Evolutionary conservation across 164 flowering plant species (phyloP), one percentile per base, ranked within the genome.

Genomic region (Vitis labrusca): DNA sequence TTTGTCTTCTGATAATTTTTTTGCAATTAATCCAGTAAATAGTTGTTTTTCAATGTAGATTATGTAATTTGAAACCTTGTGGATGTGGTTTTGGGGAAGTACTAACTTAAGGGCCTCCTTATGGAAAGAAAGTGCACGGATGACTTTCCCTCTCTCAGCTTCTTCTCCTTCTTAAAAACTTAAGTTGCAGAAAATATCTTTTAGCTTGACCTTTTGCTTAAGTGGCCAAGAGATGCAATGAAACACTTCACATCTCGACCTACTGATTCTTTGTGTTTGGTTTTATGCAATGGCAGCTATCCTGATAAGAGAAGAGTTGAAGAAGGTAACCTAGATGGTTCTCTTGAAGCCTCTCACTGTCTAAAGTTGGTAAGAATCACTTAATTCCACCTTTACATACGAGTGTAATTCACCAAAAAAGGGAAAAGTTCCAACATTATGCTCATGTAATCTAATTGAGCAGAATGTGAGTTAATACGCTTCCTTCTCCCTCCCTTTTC

Each of bases 301-400:
- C 86, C 86, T 19, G 85, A 82, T 44, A 85, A 80, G 74, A 79
- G 72, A 70, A 75, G 68, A 64, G 66, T 49, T 61, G 76, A 65
- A 57, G 83, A 75, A 73, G 79, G 76, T 73, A 70, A 51, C 12
- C 53, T 49, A 15, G 74, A 67, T 64, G 58, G 59, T 64, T 78
- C 77, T 27, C 55, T 49, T 27, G 85, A 80, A 73, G 75, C 72
- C 13, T 84, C 90, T 53, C 67, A 62, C 49, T 68, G 76, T 13
- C 32, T 59, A 51, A 84, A 86, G 76, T 67, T 80, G 85, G 93
- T 86, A 68, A 77, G 81, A 17, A 15, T 29, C 11, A 10, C 37
- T 62, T 8, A n/a, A 49, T 59, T 48, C 17, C 11, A 30, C 14
- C 29, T 15, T 13, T 9, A 50, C 50, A 64, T 3, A 64, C 3